Conservation (phyloP, 2,329 filamentous ascomycete species). For the Xylariaceae sp. region DNA sequence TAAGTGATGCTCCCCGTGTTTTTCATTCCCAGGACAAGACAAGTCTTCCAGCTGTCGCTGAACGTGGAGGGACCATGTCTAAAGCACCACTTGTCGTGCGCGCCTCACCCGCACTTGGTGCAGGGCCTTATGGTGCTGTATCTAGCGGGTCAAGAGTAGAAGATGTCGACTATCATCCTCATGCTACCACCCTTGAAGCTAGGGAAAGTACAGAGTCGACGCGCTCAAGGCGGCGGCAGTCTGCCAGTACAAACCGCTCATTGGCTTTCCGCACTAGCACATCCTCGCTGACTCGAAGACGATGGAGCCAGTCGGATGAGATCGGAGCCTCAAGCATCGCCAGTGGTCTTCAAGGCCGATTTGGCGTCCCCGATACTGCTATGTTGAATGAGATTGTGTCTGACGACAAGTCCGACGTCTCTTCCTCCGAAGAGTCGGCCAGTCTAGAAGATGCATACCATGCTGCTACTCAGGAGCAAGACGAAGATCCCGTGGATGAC, state of each 20-base stretch:
- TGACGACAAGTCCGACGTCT: constrained; percentile 36
- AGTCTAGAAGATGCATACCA: constrained; percentile 32
- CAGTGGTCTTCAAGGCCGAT: constrained; percentile 49
- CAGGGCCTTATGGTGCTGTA: constrained; percentile 56
- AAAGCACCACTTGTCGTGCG: constrained; percentile 53
- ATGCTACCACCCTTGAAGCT: constrained; percentile 20
- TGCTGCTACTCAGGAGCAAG: constrained; percentile 32
- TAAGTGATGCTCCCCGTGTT: constrained; percentile 26
- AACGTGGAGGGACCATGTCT: constrained; percentile 34
- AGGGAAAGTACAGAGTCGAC: constrained; percentile 25
- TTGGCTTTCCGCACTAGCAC: constrained; percentile 24
- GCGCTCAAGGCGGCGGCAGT: constrained; percentile 24
- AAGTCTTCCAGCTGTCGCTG: constrained; percentile 20
- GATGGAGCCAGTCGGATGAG: constrained; percentile 41
- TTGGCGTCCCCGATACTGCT: constrained; percentile 45
- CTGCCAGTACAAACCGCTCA: constrained; percentile 24
- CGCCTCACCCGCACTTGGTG: constrained; percentile 55
- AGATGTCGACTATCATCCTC: constrained; percentile 29
- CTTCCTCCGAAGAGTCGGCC: constrained; percentile 23
- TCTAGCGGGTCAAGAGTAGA: constrained; percentile 41
- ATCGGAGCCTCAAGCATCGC: constrained; percentile 48
- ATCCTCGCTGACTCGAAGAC: constrained; percentile 27
- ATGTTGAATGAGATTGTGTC: constrained; percentile 43
- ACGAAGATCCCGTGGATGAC: constrained; percentile 57
- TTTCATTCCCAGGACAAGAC: constrained; percentile 19